phyloP scores from a whole-genome alignment of 1,284 basidiomycete species.

The Mrakiaceae sp. region DNA sequence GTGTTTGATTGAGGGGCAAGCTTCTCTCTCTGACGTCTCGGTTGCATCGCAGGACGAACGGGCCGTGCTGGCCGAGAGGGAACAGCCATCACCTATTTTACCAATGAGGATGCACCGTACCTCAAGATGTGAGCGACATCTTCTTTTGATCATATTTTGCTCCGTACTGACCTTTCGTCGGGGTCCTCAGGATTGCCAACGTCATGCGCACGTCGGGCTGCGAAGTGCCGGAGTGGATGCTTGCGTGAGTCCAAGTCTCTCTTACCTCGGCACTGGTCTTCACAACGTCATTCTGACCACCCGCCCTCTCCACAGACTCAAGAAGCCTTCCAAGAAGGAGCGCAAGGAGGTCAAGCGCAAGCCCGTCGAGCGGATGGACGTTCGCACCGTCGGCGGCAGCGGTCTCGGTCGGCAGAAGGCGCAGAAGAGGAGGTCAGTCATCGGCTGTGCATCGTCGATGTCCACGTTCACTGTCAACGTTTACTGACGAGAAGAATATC shows the following conservation, averaged over 20 bases:
- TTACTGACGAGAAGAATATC: background rate
- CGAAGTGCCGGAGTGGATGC: conserved; percentile 78
- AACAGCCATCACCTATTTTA: conserved; percentile 90
- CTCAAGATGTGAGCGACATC: conserved; percentile 60
- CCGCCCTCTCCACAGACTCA: conserved; percentile 40
- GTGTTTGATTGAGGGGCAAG: background rate
- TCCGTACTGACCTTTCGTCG: background rate
- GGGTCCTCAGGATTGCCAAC: conserved; percentile 68
- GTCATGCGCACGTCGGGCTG: conserved; percentile 84
- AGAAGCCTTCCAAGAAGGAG: conserved; percentile 76
- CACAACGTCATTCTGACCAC: background rate
- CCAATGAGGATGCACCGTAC: conserved; percentile 80
- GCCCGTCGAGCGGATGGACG: conserved; percentile 60
- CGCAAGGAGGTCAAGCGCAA: conserved; percentile 67
- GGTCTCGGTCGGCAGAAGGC: conserved; percentile 59
- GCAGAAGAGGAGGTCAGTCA: conserved; percentile 54
- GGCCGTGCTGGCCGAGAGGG: conserved; percentile 86
- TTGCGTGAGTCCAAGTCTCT: conserved; percentile 25
- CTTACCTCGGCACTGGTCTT: background rate
- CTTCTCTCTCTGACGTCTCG: background rate
- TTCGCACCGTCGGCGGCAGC: conserved; percentile 55
- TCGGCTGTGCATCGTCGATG: background rate
- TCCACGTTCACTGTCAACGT: background rate
- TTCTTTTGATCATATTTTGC: background rate
- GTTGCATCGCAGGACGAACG: conserved; percentile 56